Base-by-base conservation (phyloP, 2,329 filamentous ascomycete species). In the Chaetomium olivaceum region DNA sequence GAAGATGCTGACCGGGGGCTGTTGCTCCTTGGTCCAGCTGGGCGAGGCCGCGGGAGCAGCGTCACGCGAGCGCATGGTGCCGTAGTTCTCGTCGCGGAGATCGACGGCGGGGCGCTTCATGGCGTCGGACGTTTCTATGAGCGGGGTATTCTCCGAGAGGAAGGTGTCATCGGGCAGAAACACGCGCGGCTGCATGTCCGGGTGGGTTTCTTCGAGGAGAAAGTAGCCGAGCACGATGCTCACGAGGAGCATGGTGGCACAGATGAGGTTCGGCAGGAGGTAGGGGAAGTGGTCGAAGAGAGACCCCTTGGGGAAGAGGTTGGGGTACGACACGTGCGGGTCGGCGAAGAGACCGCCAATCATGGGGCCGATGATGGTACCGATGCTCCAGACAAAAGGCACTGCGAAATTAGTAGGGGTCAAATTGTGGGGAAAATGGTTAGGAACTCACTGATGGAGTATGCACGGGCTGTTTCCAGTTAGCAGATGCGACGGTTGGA, bases 311-410 rank as follows among this genome's bases (percentile, higher is more conserved):
- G 89, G 87, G 74, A 97, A 95, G 1, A 86, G 54, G 29, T 82
- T 79, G 23, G 94, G 93, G 76, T 91, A 96, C 23, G 88, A 88
- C 43, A 86, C 80, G 68, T 88, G 85, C 29, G 94, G 93, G 70
- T 92, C 88, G 66, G 93, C 91, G 75, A 97, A 92, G 63, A 90
- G 87, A 39, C 94, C 94, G 66, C 94, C 94, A 70, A 97, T 92
- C 6, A 90, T 91, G 68, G 93, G 91, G 0, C 93, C 93, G 61
- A 96, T 83, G 69, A 97, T 96, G 11, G 92, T 96, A 27, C 93
- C 93, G 61, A 97, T 89, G 56, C 86, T 90, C 93, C 93, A 97
- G 8, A 97, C 90, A 74, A 97, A 97, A 0, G 93, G 93, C 92
- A 97, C 70, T 71, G 48, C 4, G 19, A 14, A 29, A 61, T 63